Base-by-base conservation (phyloP, 2,329 filamentous ascomycete species). In the Cytospora schulzeri region DNA sequence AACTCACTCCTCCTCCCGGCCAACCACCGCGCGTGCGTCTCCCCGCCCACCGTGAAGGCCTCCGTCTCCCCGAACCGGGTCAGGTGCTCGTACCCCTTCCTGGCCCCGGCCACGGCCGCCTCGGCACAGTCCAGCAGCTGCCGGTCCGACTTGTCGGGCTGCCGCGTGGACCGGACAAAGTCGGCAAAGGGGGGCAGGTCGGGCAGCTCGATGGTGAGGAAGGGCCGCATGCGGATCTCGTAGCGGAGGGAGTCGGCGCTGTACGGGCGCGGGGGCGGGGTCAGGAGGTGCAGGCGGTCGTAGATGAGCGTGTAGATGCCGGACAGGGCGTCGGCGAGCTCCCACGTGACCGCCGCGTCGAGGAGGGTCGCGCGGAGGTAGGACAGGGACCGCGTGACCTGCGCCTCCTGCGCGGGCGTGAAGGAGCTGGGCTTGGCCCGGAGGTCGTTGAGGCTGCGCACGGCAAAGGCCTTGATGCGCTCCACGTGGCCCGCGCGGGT, bases 221-320 rank as follows among this genome's bases (percentile, higher is more conserved):
- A 97, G 0, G 92, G 91, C 71, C 90, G 91, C 91, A 96, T 95
- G 65, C 93, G 90, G 12, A 96, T 78, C 69, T 95, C 90, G 74
- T 95, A 93, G 15, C 92, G 87, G 5, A 93, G 78, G 35, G 81
- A 76, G 64, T 90, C 85, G 19, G 84, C 85, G 63, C 88, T 86
- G 73, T 93, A 96, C 0, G 89, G 88, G 1, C 86, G 79, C 0
- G 76, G 75, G 6, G 81, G 84, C 0, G 77, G 64, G 58, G 80
- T 76, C 69, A 92, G 69, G 66, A 88, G 72, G 29, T 75, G 70
- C 8, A 90, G 80, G 11, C 90, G 88, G 50, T 66, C 65, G 31
- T 80, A 74, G 1, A 95, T 79, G 1, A 88, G 80, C 0, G 85
- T 84, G 75, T 93, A 94, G 24, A 96, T 79, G 55, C 85, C 80